These are phyloP conservation scores for Microcyclosporella mali DNA, from an alignment of 2,329 filamentous ascomycete genomes.

Conservation along the genomic window DNA sequence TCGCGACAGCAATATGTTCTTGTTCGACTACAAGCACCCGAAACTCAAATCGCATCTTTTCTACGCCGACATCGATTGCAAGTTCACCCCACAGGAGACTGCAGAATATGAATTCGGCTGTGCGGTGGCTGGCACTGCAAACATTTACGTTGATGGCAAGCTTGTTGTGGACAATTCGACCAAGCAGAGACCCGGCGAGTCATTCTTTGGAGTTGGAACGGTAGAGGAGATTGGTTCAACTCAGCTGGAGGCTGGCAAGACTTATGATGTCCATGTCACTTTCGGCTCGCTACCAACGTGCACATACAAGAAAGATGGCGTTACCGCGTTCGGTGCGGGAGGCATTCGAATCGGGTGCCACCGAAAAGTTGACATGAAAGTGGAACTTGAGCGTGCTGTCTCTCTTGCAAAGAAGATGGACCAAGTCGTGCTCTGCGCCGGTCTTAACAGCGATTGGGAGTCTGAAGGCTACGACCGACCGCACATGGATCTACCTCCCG, in stretches of 20 bases:
- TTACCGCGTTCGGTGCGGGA: slow-evolving; percentile 63
- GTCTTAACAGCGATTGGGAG: slow-evolving; percentile 72
- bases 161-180: slow-evolving; percentile 58
- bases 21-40: slow-evolving; percentile 48
- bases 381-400: slow-evolving; percentile 61
- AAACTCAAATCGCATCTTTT: slow-evolving; percentile 32
- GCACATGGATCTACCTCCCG: slow-evolving; percentile 54
- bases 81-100: slow-evolving; percentile 54
- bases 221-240: slow-evolving; percentile 57
- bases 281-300: slow-evolving; percentile 61
- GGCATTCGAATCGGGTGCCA: slow-evolving; percentile 56
- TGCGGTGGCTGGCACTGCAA: slow-evolving; percentile 60
- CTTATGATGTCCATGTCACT: slow-evolving; percentile 55
- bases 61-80: slow-evolving; percentile 48
- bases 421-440: slow-evolving; percentile 71
- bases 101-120: slow-evolving; percentile 60
- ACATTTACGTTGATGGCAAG: slow-evolving; percentile 56
- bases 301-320: slow-evolving; percentile 52
- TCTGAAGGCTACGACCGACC: slow-evolving; percentile 63
- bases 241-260: slow-evolving; percentile 52
- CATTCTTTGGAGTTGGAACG: slow-evolving; percentile 61
- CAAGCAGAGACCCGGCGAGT: slow-evolving; percentile 54
- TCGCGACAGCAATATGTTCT: slow-evolving; percentile 34
- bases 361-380: slow-evolving; percentile 51
- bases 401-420: slow-evolving; percentile 63